Conservation (phyloP, 2,329 filamentous ascomycete genomes). For the Trichoderma oligosporum region DNA sequence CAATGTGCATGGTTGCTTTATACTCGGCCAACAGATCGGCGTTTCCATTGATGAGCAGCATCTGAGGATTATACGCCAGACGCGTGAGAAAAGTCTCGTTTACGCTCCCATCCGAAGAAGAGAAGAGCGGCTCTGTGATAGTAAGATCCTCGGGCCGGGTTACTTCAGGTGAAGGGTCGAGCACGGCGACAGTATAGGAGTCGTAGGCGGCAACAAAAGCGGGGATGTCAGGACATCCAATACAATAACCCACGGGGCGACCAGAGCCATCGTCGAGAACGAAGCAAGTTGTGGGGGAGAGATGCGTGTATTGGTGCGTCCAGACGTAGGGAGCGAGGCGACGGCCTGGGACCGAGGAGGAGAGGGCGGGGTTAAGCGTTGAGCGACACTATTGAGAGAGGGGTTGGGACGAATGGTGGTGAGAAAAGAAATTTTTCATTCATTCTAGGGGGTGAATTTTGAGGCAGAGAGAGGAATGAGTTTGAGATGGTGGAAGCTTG, state of each 20-base stretch:
- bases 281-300: conserved; percentile 44
- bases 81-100: conserved; percentile 37
- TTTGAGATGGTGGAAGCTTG: not conserved
- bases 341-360: conserved; percentile 31
- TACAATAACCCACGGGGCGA: conserved; percentile 46
- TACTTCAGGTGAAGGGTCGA: conserved; percentile 29
- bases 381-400: conserved; percentile 41
- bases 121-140: conserved; percentile 31
- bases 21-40: conserved; percentile 34
- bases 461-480: not conserved
- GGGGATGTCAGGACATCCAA: conserved; percentile 43
- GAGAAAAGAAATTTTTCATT: not conserved
- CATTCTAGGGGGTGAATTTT: not conserved
- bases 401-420: not conserved
- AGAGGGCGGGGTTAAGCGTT: conserved; percentile 45
- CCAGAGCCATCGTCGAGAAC: conserved; percentile 48
- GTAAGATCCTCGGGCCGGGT: conserved; percentile 27
- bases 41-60: conserved; percentile 39
- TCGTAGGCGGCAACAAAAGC: conserved; percentile 38
- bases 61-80: conserved; percentile 39
- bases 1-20: conserved; percentile 48
- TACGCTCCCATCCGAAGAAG: conserved; percentile 25
- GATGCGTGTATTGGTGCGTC: conserved; percentile 48
- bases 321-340: conserved; percentile 47
- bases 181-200: conserved; percentile 37